Evolutionary conservation across 2,329 filamentous ascomycete genomes (phyloP), one percentile per base, ranked within the genome.

Genomic region (Hortaea werneckii): DNA sequence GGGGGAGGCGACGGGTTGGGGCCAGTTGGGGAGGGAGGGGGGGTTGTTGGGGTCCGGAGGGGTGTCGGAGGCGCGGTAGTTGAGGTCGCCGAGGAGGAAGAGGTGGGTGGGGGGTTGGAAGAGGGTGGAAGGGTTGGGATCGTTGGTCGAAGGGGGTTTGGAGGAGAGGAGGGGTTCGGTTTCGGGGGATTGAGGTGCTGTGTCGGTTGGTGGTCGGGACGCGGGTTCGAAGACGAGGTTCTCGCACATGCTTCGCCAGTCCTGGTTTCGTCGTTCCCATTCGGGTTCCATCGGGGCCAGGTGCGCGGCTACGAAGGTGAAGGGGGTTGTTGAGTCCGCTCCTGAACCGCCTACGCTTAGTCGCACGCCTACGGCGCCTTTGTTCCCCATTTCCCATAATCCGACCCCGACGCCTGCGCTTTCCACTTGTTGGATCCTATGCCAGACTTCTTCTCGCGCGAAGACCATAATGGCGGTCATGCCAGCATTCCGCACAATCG

Each of bases 401-500:
- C 92, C 92, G 41, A 95, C 84, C 0, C 92, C 89, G 2, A 88
- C 83, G 44, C 85, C 85, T 2, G 84, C 87, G n/a, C 79, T 81
- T 53, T 87, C 77, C n/a, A 92, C 69, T 57, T 77, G 72, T 44
- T 70, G 69, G 43, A 95, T 70, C 26, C 75, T 72, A 6, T 74
- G 65, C 0, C 76, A 72, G 37, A 77, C 58, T 38, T 74, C 68
- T 2, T 82, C 74, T 46, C 79, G 79, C 13, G 82, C 84, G 62
- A 95, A 95, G 12, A 95, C 75, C 73, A 96, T 79, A 42, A 96
- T 78, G 26, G 78, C 88, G 0, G 89, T 96, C 81, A 95, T 87
- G 53, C 92, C 90, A 41, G 89, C 77, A 63, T 92, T 88, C 40
- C 80, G 77, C 20, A 78, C 76, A 41, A 80, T 72, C 27, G 95